Evolutionary conservation across 2,329 filamentous ascomycete species (phyloP), one percentile per base, ranked within the genome.

Genomic region (Aureobasidium sp.): DNA sequence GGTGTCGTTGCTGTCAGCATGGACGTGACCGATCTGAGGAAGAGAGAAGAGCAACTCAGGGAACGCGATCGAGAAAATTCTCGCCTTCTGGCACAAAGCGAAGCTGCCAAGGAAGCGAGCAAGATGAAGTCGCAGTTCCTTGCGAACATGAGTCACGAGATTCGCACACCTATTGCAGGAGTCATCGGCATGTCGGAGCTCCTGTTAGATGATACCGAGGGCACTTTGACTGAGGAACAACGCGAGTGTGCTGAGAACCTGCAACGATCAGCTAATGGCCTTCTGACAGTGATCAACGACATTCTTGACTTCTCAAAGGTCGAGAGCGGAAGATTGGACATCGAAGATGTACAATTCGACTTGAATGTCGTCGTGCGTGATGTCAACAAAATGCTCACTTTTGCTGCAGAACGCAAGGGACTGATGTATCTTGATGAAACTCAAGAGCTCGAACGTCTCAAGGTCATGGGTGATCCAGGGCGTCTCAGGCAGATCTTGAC

Each of bases 271-370:
- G 87, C 85, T 0, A 90, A 91, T 58, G 88, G 86, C 2, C 71
- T 95, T 2, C 74, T 95, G 17, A 91, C 88, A 0, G 85, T 95
- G 35, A 94, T 95, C 68, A 94, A 95, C 63, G 89, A 95, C 62
- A 94, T 94, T 53, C 73, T 95, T 1, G 89, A 94, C 68, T 90
- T 94, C 65, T 93, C 88, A 3, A 94, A 94, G 66, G 84, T 89
- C 1, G 87, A 90, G 64, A 88, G 84, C 7, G 86, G 87, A 3
- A 76, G 84, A 6, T 70, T 90, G 17, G 86, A 90, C 57, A 84
- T 90, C 35, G 86, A 90, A 67, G 85, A 90, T 61, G 85, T 90
- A 0, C 85, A 88, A 57, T 91, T 90, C 61, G 88, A 84, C 24
- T 72, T 90, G 2, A 83, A 83, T 0, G 75, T 88, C 1, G 81